phyloP scores from a whole-genome alignment of 164 flowering plant genomes.

The Umbellularia californica region DNA sequence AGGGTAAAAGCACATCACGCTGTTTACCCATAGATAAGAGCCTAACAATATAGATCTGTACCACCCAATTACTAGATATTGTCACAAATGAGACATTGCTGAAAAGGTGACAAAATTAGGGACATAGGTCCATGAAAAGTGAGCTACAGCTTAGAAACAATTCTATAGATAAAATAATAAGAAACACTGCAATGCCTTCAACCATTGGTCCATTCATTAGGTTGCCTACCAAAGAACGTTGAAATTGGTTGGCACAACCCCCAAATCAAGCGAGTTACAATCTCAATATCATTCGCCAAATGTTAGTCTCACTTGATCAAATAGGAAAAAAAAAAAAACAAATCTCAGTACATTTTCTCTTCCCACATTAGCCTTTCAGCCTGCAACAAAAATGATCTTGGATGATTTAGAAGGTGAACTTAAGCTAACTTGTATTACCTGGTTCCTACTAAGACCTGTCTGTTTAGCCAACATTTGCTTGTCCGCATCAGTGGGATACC shows the following conservation, averaged over 20 bases:
- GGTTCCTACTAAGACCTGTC: constrained; percentile 81
- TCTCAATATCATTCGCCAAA: too few species aligned
- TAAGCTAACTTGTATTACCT: constrained; percentile 35
- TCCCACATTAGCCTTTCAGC: not conserved
- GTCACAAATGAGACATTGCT: too few species aligned
- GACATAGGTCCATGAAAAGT: not conserved
- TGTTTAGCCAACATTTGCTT: constrained; percentile 85
- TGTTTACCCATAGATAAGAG: too few species aligned
- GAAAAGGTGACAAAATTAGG: not conserved
- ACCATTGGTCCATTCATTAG: not conserved
- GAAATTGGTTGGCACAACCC: not conserved
- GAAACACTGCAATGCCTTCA: not conserved
- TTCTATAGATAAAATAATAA: too few species aligned
- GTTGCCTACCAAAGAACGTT: not conserved
- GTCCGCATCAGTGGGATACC: constrained; percentile 86
- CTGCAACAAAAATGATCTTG: not conserved
- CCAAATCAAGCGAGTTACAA: too few species aligned
- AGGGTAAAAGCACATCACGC: too few species aligned
- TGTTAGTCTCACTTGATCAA: not conserved
- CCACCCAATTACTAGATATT: too few species aligned
- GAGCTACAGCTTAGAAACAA: not conserved
- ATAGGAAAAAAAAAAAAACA: not conserved
- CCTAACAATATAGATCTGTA: too few species aligned
- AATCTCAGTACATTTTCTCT: not conserved
- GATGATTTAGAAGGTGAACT: not conserved